Conservation (phyloP, 371 early-diverging fungal species). For the Zychaea mexicana region DNA sequence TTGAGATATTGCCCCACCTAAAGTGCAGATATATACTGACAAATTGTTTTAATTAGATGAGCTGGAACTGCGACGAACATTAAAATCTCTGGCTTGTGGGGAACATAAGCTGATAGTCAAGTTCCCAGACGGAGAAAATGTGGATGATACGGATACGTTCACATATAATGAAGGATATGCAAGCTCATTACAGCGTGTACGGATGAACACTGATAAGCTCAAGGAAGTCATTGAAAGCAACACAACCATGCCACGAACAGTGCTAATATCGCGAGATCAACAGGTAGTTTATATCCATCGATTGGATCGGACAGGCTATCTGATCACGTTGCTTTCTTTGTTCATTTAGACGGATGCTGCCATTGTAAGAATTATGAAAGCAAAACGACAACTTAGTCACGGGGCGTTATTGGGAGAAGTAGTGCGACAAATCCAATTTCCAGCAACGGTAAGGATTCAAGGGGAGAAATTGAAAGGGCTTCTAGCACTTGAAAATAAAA, state of each 20-base stretch:
- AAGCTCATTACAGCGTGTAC: conserved; percentile 65
- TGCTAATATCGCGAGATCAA: conserved; percentile 76
- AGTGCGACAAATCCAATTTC: conserved; percentile 75
- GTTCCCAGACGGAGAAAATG: conserved; percentile 51
- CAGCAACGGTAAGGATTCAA: conserved; percentile 65
- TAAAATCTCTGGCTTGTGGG: conserved; percentile 86
- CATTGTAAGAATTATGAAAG: conserved; percentile 94
- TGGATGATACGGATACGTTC: conserved; percentile 69
- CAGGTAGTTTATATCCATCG: conserved; percentile 29
- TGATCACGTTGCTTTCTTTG: background rate
- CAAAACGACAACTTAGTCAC: conserved; percentile 70
- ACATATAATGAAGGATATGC: conserved; percentile 69
- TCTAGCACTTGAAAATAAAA: too few species aligned
- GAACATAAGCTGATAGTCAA: conserved; percentile 77
- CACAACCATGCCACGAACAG: conserved; percentile 66
- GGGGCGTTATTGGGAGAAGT: conserved; percentile 73
- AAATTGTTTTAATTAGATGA: conserved; percentile 43
- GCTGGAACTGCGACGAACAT: conserved; percentile 73
- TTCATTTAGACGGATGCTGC: conserved; percentile 81
- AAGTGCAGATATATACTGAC: too few species aligned
- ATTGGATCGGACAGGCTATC: background rate
- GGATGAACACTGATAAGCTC: conserved; percentile 83
- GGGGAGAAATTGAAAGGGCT: too few species aligned
- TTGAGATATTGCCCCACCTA: too few species aligned
- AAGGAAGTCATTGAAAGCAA: conserved; percentile 85